Conservation (phyloP, 805 yeast species). For the Pichia insulana region DNA sequence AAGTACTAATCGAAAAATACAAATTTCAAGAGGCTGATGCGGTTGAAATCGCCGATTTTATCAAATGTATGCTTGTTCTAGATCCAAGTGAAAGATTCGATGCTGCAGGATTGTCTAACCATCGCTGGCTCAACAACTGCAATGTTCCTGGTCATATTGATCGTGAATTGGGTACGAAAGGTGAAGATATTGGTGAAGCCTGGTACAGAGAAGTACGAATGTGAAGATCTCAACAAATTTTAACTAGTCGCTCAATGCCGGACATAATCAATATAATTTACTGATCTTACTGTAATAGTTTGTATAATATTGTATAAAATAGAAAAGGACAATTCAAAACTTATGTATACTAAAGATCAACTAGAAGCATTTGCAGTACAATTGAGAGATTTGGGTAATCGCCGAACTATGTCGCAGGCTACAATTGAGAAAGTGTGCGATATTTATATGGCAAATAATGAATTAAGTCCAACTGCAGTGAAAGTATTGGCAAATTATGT, state of each 20-base stretch:
- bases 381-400: constrained; percentile 3
- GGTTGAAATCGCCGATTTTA: constrained; percentile 61
- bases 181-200: constrained; percentile 76
- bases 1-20: constrained; percentile 81
- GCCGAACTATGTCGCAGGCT: neutral
- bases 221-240: neutral
- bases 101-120: constrained; percentile 92
- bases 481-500: constrained; percentile 14
- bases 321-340: neutral
- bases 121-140: constrained; percentile 77
- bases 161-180: constrained; percentile 69
- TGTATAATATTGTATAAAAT: neutral
- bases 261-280: too few species aligned
- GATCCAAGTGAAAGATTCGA: constrained; percentile 83
- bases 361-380: constrained; percentile 5
- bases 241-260: neutral
- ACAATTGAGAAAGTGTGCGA: neutral
- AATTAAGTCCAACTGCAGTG: neutral
- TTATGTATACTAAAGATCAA: neutral
- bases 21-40: constrained; percentile 64
- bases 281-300: neutral
- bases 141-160: constrained; percentile 71
- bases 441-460: neutral
- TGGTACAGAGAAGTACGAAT: constrained; percentile 64
- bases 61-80: constrained; percentile 72